phyloP scores from a whole-genome alignment of 2,329 filamentous ascomycete genomes.

The Teratosphaeria destructans region DNA sequence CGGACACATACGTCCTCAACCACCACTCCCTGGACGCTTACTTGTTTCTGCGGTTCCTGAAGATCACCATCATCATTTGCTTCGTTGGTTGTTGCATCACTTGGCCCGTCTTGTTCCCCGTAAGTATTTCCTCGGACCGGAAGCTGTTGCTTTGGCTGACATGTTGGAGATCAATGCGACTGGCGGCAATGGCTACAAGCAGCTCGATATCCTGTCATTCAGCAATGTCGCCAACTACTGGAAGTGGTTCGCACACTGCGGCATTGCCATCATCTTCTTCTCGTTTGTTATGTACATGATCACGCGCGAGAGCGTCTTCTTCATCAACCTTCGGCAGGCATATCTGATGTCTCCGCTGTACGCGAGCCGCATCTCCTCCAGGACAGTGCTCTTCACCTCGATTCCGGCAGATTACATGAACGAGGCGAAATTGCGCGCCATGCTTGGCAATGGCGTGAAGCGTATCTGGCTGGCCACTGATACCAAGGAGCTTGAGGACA shows the following conservation, averaged over 20 bases:
- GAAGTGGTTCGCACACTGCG: conserved; percentile 72
- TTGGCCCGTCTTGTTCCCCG: conserved; percentile 77
- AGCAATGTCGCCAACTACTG: conserved; percentile 57
- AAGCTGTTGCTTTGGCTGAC: not conserved
- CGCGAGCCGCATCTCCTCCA: conserved; percentile 74
- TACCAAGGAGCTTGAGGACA: conserved; percentile 63
- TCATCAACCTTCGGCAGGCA: conserved; percentile 84
- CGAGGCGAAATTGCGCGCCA: conserved; percentile 62
- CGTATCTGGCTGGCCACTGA: conserved; percentile 77
- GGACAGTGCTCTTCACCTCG: conserved; percentile 80
- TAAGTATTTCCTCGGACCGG: not conserved
- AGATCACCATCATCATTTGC: conserved; percentile 66
- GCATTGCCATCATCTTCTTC: conserved; percentile 73
- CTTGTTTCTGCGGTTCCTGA: conserved; percentile 79
- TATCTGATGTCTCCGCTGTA: conserved; percentile 81
- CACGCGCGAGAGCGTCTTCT: conserved; percentile 79
- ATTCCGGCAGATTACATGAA: conserved; percentile 72
- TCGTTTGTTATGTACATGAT: conserved; percentile 81
- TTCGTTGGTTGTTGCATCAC: conserved; percentile 75
- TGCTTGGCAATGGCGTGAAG: conserved; percentile 73
- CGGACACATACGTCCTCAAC: conserved; percentile 72
- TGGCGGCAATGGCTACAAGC: conserved; percentile 51
- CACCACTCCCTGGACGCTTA: conserved; percentile 90
- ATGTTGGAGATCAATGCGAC: conserved; percentile 58
- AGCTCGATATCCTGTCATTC: conserved; percentile 72